Base-by-base conservation (phyloP, 441 rosid genomes). In the Adansonia rubrostipa region DNA sequence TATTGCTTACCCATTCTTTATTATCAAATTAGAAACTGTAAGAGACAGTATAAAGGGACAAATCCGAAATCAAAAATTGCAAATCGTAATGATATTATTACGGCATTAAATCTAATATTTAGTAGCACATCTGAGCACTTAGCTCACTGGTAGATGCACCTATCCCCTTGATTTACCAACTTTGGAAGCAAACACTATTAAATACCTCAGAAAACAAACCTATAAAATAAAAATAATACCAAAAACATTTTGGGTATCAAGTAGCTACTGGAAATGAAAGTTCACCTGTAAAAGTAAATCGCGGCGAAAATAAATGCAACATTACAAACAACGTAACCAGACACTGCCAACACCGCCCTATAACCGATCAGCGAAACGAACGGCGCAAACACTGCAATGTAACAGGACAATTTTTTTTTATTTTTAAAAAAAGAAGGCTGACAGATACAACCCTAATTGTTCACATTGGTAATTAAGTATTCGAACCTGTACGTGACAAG, bases 341-440 rank as follows among this genome's bases (percentile, higher is more conserved):
- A 84, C 78, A 96, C 77, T 20, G 84, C 97, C 89, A 92, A 84
- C 4, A 92, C 97, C 40, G 97, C 98, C 78, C 96, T 85, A 74
- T 80, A 69, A 70, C 98, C 99, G 69, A 96, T 82, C 64, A 92
- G 48, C 0, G 90, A 87, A 74, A 89, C 90, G 81, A 96, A 76
- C 2, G 99, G 98, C 28, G 89, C 90, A 60, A 96, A 86, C 68
- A 90, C 97, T 91, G 90, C 75, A 82, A 10, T 10, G 15, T 79
- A 40, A 47, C 24, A 61, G 58, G 45, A 63, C n/a, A 63, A 6
- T 28, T 28, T 28, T 28, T 28, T 28, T 28, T n/a, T n/a, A n/a
- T 28, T 28, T 28, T 28, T 0, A 28, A 42, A 65, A 53, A 15
- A 17, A 11, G 9, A 58, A 53, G 20, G 0, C 28, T 2, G n/a